Conservation (phyloP, 2,329 filamentous ascomycete genomes). For the Aureobasidium sp. region DNA sequence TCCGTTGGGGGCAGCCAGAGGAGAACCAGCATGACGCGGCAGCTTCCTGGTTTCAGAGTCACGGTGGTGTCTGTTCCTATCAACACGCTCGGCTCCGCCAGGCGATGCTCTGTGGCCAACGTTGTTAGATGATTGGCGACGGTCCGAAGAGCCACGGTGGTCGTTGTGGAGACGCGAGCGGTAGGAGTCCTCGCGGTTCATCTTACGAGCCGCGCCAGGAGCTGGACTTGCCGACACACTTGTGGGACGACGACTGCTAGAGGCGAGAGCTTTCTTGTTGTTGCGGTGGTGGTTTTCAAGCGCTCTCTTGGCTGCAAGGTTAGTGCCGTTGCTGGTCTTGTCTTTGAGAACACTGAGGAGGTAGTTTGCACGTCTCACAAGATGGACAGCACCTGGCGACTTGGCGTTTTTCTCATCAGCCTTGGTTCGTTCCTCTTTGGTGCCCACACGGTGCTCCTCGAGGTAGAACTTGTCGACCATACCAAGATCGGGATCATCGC, state of each 20-base stretch:
- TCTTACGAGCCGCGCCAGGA: conserved; percentile 37
- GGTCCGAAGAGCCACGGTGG: conserved; percentile 25
- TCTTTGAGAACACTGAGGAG: conserved; percentile 90
- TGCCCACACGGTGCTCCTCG: conserved; percentile 95
- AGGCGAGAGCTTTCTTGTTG: conserved; percentile 69
- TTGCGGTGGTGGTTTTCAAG: conserved; percentile 92
- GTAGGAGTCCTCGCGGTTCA: conserved; percentile 30
- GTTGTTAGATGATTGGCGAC: conserved; percentile 19
- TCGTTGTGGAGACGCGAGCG: conserved; percentile 30
- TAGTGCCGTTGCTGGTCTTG: conserved; percentile 56
- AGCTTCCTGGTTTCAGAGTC: conserved; percentile 44
- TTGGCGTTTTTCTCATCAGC: conserved; percentile 64
- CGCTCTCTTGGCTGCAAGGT: conserved; percentile 65
- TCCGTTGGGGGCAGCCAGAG: conserved; percentile 26
- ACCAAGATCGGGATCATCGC: conserved; percentile 79
- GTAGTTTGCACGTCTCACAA: conserved; percentile 91
- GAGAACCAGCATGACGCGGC: conserved; percentile 32
- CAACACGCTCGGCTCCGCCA: conserved; percentile 37
- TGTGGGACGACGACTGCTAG: conserved; percentile 47
- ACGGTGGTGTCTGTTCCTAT: conserved; percentile 43
- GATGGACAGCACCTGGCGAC: conserved; percentile 92
- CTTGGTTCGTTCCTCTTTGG: conserved; percentile 85
- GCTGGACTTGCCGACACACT: conserved; percentile 65
- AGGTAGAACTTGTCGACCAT: conserved; percentile 89
- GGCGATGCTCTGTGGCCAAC: conserved; percentile 34